A percentile compares a stretch with the other conserved stretches of the same genome.
phyloP scores from a whole-genome alignment of 805 yeast species.

The Suhomyces emberorum region DNA sequence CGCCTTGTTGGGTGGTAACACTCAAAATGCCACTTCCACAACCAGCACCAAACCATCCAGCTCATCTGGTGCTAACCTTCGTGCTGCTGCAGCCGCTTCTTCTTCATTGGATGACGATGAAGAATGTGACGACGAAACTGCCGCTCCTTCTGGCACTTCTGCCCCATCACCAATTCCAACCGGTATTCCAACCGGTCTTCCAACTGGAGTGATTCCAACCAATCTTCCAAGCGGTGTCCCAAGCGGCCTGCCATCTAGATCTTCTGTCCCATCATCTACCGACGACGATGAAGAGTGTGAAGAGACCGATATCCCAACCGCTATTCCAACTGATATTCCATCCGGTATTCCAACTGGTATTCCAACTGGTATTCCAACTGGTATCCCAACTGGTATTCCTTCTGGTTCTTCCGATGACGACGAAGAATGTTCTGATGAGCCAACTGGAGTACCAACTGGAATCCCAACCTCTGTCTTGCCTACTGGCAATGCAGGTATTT shows the following conservation, averaged over 20 bases:
- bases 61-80: not conserved
- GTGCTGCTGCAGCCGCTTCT: slow-evolving; percentile 5
- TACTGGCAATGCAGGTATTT: not conserved
- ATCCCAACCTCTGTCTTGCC: slow-evolving; percentile 4
- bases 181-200: not conserved
- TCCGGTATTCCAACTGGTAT: not conserved
- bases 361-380: not conserved
- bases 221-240: not conserved
- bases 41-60: not conserved
- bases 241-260: not conserved
- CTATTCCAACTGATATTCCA: not conserved
- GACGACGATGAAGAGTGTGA: slow-evolving; percentile 17
- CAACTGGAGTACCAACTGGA: not conserved
- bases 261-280: slow-evolving; percentile 3
- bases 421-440: slow-evolving; percentile 6
- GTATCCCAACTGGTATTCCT: not conserved
- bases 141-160: not conserved
- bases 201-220: not conserved
- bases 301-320: slow-evolving; percentile 6
- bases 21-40: not conserved
- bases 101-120: slow-evolving; percentile 16
- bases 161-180: slow-evolving; percentile 1
- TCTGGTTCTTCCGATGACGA: not conserved
- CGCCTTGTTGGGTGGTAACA: not conserved
- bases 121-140: slow-evolving; percentile 6